These are phyloP conservation scores for Lagenaria siceraria DNA, from an alignment of 306 rosid species.

Conservation along the genomic window DNA sequence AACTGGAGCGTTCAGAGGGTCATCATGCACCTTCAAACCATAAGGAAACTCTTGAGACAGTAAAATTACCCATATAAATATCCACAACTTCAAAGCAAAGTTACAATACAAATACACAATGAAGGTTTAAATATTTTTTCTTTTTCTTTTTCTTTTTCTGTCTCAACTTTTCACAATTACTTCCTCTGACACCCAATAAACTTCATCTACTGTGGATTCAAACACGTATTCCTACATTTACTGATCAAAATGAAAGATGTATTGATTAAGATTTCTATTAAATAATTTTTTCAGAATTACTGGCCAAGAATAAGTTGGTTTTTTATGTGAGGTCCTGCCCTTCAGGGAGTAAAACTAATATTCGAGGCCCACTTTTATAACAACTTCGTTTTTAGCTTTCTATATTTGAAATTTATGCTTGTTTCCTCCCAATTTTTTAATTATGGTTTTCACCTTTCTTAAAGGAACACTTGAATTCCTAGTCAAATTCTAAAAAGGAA, in stretches of 20 bases:
- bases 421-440: too few relatives aligned
- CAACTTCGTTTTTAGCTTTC: too few relatives aligned
- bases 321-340: not conserved
- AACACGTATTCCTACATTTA: not conserved
- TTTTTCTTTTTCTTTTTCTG: not conserved
- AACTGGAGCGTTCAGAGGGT: constrained; percentile 86
- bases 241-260: not conserved
- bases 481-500: too few relatives aligned
- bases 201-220: not conserved
- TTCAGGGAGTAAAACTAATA: not conserved
- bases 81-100: not conserved
- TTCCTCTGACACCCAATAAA: not conserved
- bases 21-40: constrained; percentile 69
- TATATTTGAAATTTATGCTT: too few relatives aligned
- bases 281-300: not conserved
- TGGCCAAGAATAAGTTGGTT: not conserved
- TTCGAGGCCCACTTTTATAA: too few relatives aligned
- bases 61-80: not conserved
- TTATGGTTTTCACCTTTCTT: too few relatives aligned
- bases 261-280: not conserved
- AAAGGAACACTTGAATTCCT: too few relatives aligned
- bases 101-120: not conserved
- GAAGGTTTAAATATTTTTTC: not conserved
- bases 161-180: not conserved
- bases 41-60: not conserved